Evolutionary conservation across 2,329 filamentous ascomycete species (phyloP), one percentile per base, ranked within the genome.

Genomic region (Cordyceps cicadae): DNA sequence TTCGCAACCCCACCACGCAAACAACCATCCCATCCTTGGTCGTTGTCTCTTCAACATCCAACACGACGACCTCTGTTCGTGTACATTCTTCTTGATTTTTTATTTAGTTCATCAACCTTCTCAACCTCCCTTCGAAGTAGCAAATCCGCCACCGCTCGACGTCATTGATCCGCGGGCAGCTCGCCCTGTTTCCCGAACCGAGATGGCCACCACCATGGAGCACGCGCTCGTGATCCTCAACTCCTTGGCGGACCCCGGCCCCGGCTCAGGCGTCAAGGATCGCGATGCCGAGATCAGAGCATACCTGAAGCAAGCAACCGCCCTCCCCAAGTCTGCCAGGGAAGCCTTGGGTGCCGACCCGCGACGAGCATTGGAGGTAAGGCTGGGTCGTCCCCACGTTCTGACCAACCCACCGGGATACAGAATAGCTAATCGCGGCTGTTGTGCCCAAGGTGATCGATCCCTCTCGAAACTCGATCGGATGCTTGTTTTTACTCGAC

Each of bases 401-500:
- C 45, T 57, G 54, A 12, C 12, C 19, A 32, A 26, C 14, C 29
- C 43, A 12, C 14, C 1, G 4, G 24, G 4, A 24, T 24, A 24
- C 24, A 9, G n/a, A 8, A 8, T 17, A 15, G 41, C 67, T 71
- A 52, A 71, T 59, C 3, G 5, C 43, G 14, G 17, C 43, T 43
- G 9, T 29, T 46, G 9, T 12, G 24, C 19, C 8, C 24, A 53
- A 84, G 78, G 67, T 72, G 14, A 67, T 84, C 29, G 69, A 83
- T 63, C 79, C 81, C 0, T 69, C 74, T 8, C 60, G 72, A 50
- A 74, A 85, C 65, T 80, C 82, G 8, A 75, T 83, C 59, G 81
- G 81, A 26, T 81, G 78, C 66, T 74, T 83, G 37, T 68, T 72
- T 56, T 64, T 85, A 46, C 71, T 85, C 57, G 74, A 79, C 61